phyloP scores from a whole-genome alignment of 306 rosid species.

The Urtica urens region DNA sequence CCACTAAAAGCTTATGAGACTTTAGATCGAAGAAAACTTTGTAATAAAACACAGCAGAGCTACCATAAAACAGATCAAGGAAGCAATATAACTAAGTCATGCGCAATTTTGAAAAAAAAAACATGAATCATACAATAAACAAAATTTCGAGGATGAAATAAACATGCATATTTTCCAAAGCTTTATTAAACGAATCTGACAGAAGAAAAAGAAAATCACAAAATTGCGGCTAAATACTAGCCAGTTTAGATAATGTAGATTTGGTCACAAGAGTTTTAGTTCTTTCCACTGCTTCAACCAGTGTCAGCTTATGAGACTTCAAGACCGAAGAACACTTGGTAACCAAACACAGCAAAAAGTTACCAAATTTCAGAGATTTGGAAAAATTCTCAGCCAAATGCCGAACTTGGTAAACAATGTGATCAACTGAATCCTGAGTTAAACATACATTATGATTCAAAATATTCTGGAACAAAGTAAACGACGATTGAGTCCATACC shows the following conservation, averaged over 20 bases:
- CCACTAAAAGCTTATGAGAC: too few species aligned
- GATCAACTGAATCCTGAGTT: slow-evolving; percentile 29
- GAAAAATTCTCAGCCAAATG: slow-evolving; percentile 18
- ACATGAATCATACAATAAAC: too few species aligned
- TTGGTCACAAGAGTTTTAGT: slow-evolving; percentile 22
- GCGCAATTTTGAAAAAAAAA: too few species aligned
- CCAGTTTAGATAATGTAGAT: slow-evolving; percentile 25
- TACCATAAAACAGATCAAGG: too few species aligned
- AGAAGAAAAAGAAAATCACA: slow-evolving; percentile 3
- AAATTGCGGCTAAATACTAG: slow-evolving; percentile 17
- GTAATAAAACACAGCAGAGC: too few species aligned
- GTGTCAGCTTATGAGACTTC: slow-evolving; percentile 20
- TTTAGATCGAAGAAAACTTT: too few species aligned
- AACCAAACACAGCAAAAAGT: slow-evolving; percentile 27
- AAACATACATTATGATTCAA: slow-evolving; percentile 25
- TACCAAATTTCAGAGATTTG: slow-evolving; percentile 28
- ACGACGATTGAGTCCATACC: slow-evolving; percentile 33
- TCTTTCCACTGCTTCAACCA: slow-evolving; percentile 22
- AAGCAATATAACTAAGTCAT: too few species aligned
- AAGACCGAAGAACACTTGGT: slow-evolving; percentile 25
- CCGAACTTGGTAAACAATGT: slow-evolving; percentile 24
- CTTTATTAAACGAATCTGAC: neutral
- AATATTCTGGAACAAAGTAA: slow-evolving; percentile 26
- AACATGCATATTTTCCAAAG: neutral
- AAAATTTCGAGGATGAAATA: too few species aligned